Conservation (phyloP, 192 early-diverging fungal species). For the Gryganskiella cystojenkinii region DNA sequence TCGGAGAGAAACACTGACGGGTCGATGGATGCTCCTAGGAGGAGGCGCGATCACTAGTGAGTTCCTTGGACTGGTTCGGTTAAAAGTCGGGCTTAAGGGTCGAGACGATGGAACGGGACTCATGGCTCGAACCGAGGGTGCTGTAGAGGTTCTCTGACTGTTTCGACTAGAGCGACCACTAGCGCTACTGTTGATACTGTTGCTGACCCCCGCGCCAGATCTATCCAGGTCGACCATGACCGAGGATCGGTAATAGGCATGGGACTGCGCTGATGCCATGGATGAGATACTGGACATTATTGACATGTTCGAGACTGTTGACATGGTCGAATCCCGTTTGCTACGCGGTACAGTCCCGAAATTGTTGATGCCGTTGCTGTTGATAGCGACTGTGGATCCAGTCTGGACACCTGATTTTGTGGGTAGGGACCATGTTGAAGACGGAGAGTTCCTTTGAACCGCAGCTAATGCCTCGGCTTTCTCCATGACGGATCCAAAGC, state of each 20-base stretch:
- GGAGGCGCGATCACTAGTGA: conserved; percentile 45
- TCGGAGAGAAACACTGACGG: conserved; percentile 30
- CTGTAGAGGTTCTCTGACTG: conserved; percentile 5
- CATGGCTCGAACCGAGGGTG: conserved; percentile 8
- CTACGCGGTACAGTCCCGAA: conserved; percentile 31
- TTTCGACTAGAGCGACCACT: conserved; percentile 7
- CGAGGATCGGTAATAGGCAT: conserved; percentile 4
- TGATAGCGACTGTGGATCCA: background rate
- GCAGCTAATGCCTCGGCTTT: conserved; percentile 35
- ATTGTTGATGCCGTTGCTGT: background rate
- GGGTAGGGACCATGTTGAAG: conserved; percentile 39
- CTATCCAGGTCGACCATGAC: conserved; percentile 1
- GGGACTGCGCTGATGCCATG: background rate
- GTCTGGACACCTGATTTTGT: conserved; percentile 13
- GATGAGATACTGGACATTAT: conserved; percentile 11
- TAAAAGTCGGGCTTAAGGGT: conserved; percentile 24
- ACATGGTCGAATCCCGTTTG: conserved; percentile 41
- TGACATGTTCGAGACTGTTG: conserved; percentile 1
- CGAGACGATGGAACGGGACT: conserved; percentile 28
- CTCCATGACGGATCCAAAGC: conserved; percentile 44
- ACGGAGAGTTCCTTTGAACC: conserved; percentile 6
- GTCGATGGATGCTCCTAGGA: conserved; percentile 40
- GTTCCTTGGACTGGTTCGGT: conserved; percentile 35
- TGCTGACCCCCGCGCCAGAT: background rate
- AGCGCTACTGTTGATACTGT: too few relatives aligned